Conservation (phyloP, 352 stramenopile genomes). For the Globisporangium abappressorium region DNA sequence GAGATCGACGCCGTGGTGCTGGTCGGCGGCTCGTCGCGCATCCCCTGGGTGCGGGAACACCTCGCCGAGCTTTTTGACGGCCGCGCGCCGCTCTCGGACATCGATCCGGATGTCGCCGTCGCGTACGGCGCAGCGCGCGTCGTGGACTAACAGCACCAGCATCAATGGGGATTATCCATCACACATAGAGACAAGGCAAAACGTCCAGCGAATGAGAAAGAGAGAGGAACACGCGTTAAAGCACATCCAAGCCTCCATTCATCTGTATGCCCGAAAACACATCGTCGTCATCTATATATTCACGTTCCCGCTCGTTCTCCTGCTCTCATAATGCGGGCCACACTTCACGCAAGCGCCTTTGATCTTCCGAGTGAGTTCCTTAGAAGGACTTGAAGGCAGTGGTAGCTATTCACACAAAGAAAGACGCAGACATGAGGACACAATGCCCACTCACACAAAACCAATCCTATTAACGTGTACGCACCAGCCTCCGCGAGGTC, state of each 20-base stretch:
- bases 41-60: conserved; percentile 72
- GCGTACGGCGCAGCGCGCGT: conserved; percentile 58
- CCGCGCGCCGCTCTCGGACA: conserved; percentile 41
- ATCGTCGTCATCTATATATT: conserved; percentile 4
- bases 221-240: not conserved
- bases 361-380: not conserved
- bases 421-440: not conserved
- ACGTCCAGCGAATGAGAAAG: not conserved
- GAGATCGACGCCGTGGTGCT: conserved; percentile 95
- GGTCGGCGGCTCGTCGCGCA: conserved; percentile 93
- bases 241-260: conserved; percentile 5
- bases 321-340: not conserved
- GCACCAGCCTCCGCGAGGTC: conserved; percentile 46
- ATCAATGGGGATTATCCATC: not conserved
- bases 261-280: not conserved
- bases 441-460: not conserved
- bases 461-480: not conserved
- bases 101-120: conserved; percentile 69
- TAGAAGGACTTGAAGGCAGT: conserved; percentile 34
- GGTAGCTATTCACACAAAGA: conserved; percentile 17
- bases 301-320: not conserved
- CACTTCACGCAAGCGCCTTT: not conserved
- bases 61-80: conserved; percentile 50
- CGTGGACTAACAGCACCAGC: conserved; percentile 32
- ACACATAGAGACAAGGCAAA: conserved; percentile 1